Evolutionary conservation across 2,329 filamentous ascomycete species (phyloP).

Genomic region (Colletotrichum sp.): DNA sequence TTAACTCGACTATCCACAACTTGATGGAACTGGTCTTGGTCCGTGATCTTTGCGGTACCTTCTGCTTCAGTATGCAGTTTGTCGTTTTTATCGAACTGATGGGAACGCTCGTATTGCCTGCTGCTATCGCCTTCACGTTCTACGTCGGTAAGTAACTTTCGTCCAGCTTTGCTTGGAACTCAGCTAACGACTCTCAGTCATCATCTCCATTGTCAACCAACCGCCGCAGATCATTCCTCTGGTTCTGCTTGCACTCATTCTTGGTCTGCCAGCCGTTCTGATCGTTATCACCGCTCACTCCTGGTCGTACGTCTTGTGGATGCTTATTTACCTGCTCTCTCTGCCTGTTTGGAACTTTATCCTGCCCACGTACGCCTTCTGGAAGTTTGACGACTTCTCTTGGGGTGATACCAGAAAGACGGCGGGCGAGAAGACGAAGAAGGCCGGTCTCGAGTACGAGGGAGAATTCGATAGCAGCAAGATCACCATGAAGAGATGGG

Average conservation of each 20-base stretch:
- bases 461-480: slow-evolving; percentile 98
- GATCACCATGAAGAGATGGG: slow-evolving; percentile 99
- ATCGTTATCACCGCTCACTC: slow-evolving; percentile 94
- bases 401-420: slow-evolving; percentile 99
- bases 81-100: slow-evolving; percentile 95
- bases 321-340: slow-evolving; percentile 93
- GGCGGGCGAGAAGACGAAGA: slow-evolving; percentile 86
- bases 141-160: slow-evolving; percentile 78
- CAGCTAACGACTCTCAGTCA: slow-evolving; percentile 56
- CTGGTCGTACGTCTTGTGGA: slow-evolving; percentile 92
- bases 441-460: slow-evolving; percentile 84
- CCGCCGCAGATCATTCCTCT: slow-evolving; percentile 89
- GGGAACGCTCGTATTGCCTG: slow-evolving; percentile 91
- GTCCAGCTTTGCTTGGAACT: neutral
- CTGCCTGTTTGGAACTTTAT: slow-evolving; percentile 98
- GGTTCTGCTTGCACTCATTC: slow-evolving; percentile 84
- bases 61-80: slow-evolving; percentile 99
- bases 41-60: slow-evolving; percentile 94
- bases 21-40: slow-evolving; percentile 97
- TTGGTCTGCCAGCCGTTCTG: slow-evolving; percentile 89
- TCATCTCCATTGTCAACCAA: slow-evolving; percentile 80
- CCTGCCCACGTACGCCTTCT: slow-evolving; percentile 91
- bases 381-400: slow-evolving; percentile 99
- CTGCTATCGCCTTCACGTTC: slow-evolving; percentile 95
- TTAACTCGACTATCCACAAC: slow-evolving; percentile 99